Base-by-base conservation (phyloP, 1,139 yeast genomes). In the Kurtzmaniella quercitrusa region DNA sequence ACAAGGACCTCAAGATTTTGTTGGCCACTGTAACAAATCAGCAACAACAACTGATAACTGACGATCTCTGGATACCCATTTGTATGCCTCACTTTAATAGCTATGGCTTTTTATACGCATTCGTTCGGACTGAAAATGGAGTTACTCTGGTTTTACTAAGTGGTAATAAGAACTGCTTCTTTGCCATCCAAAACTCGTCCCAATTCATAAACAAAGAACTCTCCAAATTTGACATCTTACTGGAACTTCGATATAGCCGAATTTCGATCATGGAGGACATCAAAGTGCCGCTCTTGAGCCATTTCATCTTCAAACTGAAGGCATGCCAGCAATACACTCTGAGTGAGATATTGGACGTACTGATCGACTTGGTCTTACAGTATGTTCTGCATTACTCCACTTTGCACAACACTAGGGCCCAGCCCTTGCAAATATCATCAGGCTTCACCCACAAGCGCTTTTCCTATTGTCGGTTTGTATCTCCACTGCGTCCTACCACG, bases 51-150 rank as follows among this genome's bases (percentile, higher is more conserved):
- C 62, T 14, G 63, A 46, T 51, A 1, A 50, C 60, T 17, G 93
- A 86, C 52, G 96, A 91, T 55, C 78, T 89, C 48, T 93, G 98
- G 98, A 78, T 89, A 12, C 98, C 98, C 0, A 72, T 93, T 2
- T 93, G 98, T 59, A 73, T 93, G 62, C 96, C 98, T 0, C 80
- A 86, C 51, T 93, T 93, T 67, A 93, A 93, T 58, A 69, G 88
- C 3, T 81, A 82, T 50, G 98, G 98, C 12, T 94, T 90, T 55
- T 66, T 93, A 8, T 87, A 93, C 58, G 81, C 89, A 2, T 88
- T 85, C 57, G 85, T 90, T 40, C 81, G 80, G 49, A 80, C 79
- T 47, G 66, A 88, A 43, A 69, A 66, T 39, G 47, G 75, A 34
- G 60, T 85, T 1, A 85, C 85, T 0, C 65, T 93, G 10, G 81